Evolutionary conservation across 768 basidiomycete species (phyloP).

Genomic region (Fomitopsis serialis): DNA sequence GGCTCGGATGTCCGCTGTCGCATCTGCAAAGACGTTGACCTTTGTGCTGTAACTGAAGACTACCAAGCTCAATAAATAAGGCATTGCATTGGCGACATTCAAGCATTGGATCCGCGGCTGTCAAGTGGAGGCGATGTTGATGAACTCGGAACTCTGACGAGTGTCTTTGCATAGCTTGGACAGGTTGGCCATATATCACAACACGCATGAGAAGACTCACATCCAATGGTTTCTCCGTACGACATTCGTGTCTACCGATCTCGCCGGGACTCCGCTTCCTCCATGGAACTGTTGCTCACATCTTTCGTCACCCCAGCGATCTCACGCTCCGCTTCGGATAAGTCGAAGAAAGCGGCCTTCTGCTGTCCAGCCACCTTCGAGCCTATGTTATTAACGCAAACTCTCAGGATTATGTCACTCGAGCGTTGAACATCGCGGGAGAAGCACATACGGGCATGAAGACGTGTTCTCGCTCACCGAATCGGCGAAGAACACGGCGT

Average conservation of each 20-base stretch:
- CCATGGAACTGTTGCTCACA: not conserved
- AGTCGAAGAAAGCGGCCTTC: conserved; percentile 48
- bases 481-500: conserved; percentile 62
- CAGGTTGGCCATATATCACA: not conserved
- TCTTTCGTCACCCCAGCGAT: conserved; percentile 19
- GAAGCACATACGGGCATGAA: conserved; percentile 53
- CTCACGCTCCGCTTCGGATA: conserved; percentile 53
- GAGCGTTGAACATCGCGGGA: not conserved
- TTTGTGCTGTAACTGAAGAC: too few species aligned
- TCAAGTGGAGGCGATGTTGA: too few species aligned
- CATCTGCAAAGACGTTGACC: too few species aligned
- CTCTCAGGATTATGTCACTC: not conserved
- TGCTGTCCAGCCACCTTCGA: conserved; percentile 51
- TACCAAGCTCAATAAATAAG: too few species aligned
- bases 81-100: too few species aligned
- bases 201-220: not conserved
- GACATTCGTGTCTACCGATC: not conserved
- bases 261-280: not conserved
- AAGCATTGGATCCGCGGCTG: too few species aligned
- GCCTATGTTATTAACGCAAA: conserved; percentile 29
- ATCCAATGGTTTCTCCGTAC: not conserved
- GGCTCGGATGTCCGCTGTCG: too few species aligned
- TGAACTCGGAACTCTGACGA: too few species aligned
- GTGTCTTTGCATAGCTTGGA: too few species aligned
- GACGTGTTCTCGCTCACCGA: conserved; percentile 66